Conservation (phyloP, 768 basidiomycete genomes). For the Podaxis mareebaensis region DNA sequence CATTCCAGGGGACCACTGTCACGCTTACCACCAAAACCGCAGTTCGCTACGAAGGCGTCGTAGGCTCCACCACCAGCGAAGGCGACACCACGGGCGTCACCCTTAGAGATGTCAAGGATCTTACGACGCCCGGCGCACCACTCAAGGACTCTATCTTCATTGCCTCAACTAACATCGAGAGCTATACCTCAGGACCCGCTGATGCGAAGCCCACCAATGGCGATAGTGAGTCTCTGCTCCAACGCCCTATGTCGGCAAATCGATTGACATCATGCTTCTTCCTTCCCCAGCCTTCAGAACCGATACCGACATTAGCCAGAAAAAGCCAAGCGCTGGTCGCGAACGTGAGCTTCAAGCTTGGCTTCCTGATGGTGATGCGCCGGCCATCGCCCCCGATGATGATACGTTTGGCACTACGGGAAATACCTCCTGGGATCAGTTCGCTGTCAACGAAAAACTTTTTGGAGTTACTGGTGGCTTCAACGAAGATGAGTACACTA, state of each 20-base stretch:
- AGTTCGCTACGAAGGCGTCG: constrained; percentile 73
- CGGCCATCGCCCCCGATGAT: constrained; percentile 39
- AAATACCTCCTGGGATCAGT: constrained; percentile 81
- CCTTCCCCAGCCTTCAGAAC: constrained; percentile 69
- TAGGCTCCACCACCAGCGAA: constrained; percentile 59
- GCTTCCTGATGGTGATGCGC: constrained; percentile 50
- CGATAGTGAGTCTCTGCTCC: constrained; percentile 54
- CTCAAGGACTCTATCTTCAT: constrained; percentile 73
- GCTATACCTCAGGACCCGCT: constrained; percentile 72
- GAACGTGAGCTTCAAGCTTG: constrained; percentile 85
- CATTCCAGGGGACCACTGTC: constrained; percentile 69
- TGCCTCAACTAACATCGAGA: constrained; percentile 70
- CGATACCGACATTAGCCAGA: constrained; percentile 74
- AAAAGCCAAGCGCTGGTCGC: constrained; percentile 43
- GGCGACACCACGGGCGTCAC: constrained; percentile 73
- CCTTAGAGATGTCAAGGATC: constrained; percentile 77
- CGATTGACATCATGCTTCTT: constrained; percentile 10
- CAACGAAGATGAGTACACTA: constrained; percentile 94
- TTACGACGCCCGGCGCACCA: constrained; percentile 63
- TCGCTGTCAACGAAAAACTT: constrained; percentile 86
- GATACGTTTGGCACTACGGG: constrained; percentile 65
- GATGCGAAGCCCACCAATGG: constrained; percentile 69
- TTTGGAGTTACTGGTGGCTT: constrained; percentile 92
- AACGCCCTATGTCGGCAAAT: constrained; percentile 3
- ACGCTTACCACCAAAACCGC: constrained; percentile 72